Conservation (phyloP, 306 rosid genomes). For the Potentilla sterilis region DNA sequence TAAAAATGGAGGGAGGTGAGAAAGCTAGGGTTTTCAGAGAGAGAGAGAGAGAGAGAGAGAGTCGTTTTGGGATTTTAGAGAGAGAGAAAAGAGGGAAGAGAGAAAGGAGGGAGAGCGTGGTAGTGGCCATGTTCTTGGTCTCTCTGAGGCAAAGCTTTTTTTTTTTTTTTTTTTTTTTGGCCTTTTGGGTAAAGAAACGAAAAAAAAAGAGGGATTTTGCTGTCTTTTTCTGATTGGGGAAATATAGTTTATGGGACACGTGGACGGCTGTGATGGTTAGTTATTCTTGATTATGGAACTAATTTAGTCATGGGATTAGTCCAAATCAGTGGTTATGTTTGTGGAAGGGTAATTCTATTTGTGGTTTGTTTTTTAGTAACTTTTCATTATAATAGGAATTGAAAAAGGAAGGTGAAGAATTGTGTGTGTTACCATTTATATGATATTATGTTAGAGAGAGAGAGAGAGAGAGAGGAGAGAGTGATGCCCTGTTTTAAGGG, state of each 20-base stretch:
- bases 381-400: too few species aligned
- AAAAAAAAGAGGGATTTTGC: background rate
- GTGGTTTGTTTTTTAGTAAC: background rate
- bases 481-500: background rate
- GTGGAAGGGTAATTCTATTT: background rate
- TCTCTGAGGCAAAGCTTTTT: conserved; percentile 11
- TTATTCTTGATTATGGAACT: background rate
- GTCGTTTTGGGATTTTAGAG: conserved; percentile 21
- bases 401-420: background rate
- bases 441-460: background rate
- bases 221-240: background rate
- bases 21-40: conserved; percentile 58
- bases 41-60: conserved; percentile 29
- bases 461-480: background rate
- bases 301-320: background rate
- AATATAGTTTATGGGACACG: background rate
- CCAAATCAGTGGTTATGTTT: background rate
- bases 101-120: conserved; percentile 27
- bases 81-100: conserved; percentile 26
- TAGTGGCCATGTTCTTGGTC: conserved; percentile 53
- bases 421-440: background rate
- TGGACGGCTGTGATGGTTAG: background rate
- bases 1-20: background rate
- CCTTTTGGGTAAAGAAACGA: background rate
- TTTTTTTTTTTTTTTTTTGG: background rate